Base-by-base conservation (phyloP, 495 filamentous ascomycete species). In the Aspergillus cavernicola region DNA sequence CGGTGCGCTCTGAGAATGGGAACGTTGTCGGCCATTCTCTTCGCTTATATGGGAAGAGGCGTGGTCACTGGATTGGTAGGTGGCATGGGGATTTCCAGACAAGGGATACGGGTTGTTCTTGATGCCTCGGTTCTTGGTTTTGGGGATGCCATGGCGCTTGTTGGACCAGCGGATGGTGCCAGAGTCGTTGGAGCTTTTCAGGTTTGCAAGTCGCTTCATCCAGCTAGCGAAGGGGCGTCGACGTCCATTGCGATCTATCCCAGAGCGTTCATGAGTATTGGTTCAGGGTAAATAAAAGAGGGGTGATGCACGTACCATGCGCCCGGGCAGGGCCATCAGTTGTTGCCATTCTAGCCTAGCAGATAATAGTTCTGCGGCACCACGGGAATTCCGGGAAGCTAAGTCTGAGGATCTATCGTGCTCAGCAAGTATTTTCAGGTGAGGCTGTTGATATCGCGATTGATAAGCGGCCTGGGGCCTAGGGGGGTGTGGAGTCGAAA, bases 161-260 rank as follows among this genome's bases (percentile, higher is more conserved):
- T 77, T 65, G 3, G 76, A 70, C 65, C 69, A 73, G 13, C 70
- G 67, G 44, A 64, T 70, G n/a, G 74, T 63, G n/a, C 64, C 63
- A 6, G 78, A 71, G 5, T 81, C 79, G 24, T 80, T 56, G 65
- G 78, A 79, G 54, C 68, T 78, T 67, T 92, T 96, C 56, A 96
- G 80, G 64, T 83, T 93, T 26, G 90, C 85, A 23, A 98, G 81
- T 55, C 92, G 90, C 77, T 92, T 96, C 84, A 98, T 89, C 86
- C 92, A 91, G 37, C 82, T 86, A 19, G 92, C 83, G 68, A 98
- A 97, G 5, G 92, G 92, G 43, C 86, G 85, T 45, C 90, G 86
- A 48, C 90, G 87, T 52, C 75, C 77, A 70, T 84, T 81, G 52
- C 82, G 78, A 66, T 85, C 84, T 85, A 57, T 55, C 36, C 45